Base-by-base conservation (phyloP, 495 filamentous ascomycete species). In the Xylona heveae region DNA sequence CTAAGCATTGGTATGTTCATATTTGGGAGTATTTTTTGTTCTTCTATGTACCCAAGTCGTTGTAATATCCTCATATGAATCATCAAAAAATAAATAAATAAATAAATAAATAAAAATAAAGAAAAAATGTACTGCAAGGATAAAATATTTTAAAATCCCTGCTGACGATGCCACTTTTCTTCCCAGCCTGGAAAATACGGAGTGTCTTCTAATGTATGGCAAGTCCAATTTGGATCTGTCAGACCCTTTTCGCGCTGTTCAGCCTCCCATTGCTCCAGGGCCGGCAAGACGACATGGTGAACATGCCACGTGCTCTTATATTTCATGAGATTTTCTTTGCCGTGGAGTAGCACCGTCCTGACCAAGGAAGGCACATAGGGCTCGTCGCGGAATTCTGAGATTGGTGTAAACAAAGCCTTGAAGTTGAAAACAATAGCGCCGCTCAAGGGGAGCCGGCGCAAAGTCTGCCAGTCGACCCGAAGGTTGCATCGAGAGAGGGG, bases 391-490 rank as follows among this genome's bases (percentile, higher is more conserved):
- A 93, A 71, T 41, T 78, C 71, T 12, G 55, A 45, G 0, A 92
- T 48, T 0, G 76, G 75, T 2, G 80, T 88, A 53, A 93, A 92
- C 0, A 91, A 48, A 0, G 74, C 83, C 46, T 88, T 92, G 66
- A 84, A 93, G 46, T 92, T 93, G 53, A 93, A 92, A 2, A 80
- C 64, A 6, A 93, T 53, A 0, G 62, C 71, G 0, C 64, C 78
- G 0, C 72, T 77, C 3, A 93, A 50, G 2, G 83, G 83, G 1
- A 92, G 55, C 17, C 83, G 65, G 8, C 83, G 69, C 12, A 93
- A 60, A 0, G 83, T 93, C 51, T 93, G 83, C 78, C 81, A 88
- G 47, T 93, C 83, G 2, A 88, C 81, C n/a, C 83, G 68, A 9
- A 93, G 61, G 35, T 73, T 51, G 40, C 75, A 59, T 15, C 78